Evolutionary conservation across 2,329 filamentous ascomycete genomes (phyloP), one percentile per base, ranked within the genome.

Genomic region (Sporothrix mexicana): DNA sequence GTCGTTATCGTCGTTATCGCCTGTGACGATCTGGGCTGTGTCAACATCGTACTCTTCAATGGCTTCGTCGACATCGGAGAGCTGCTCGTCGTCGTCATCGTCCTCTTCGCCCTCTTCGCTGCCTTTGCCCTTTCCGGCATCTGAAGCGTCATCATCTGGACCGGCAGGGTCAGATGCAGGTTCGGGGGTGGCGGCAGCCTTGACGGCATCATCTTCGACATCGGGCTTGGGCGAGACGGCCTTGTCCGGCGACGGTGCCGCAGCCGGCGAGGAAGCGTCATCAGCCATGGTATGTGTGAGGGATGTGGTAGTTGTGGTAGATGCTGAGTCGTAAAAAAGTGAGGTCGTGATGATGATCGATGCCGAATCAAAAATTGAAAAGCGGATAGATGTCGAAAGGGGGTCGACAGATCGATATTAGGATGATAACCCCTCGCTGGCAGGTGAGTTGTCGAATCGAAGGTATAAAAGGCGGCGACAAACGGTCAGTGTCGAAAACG

Each of bases 11-110:
- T 36, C 30, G 30, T 36, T 36, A 5, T 90, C 88, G 55, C 90
- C 86, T 67, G 89, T 88, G 73, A 88, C 88, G 53, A 90, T 86
- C 68, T 89, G 88, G 74, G 88, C 88, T 6, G 86, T 88, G 59
- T 88, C 85, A 10, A 89, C 88, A 75, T 92, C 90, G 81, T 92
- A 92, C 75, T 92, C 89, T 75, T 88, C 89, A 74, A 93, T 91
- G 71, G 91, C 86, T 77, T 91, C 90, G 77, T 92, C 90, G 75
- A 92, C 88, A 78, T 92, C 90, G 25, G 90, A 92, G 1, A 92
- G 85, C 53, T 86, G 81, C 43, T 90, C 88, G 0, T 87, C 88
- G 13, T 90, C 87, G 70, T 71, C 83, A 5, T 81, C 82, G 13
- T 79, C 75, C 7, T 67, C 66, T 49, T 55, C 66, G 10, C 25